phyloP scores from a whole-genome alignment of 2,329 filamentous ascomycete genomes.

The Lachnellula cervina region DNA sequence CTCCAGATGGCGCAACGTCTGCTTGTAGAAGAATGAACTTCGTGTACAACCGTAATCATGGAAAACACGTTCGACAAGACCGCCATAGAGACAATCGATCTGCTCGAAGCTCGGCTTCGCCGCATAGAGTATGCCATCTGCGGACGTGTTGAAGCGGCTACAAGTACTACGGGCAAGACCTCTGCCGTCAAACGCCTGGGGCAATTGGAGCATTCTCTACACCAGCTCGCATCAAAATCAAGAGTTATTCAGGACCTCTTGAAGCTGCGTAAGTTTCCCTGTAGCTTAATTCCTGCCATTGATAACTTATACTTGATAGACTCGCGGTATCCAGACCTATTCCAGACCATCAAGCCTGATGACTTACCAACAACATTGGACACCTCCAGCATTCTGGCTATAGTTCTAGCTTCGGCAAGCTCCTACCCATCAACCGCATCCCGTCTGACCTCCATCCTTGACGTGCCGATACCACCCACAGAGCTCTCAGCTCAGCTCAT shows the following conservation, averaged over 20 bases:
- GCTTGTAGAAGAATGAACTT: background rate
- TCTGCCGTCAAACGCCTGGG: conserved; percentile 15
- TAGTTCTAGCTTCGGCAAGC: conserved; percentile 31
- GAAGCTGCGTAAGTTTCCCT: conserved; percentile 25
- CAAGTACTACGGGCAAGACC: conserved; percentile 1
- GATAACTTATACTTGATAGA: conserved; percentile 21
- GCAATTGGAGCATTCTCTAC: conserved; percentile 20
- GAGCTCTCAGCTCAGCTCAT: conserved; percentile 31
- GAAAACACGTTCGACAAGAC: conserved; percentile 30
- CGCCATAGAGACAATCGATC: conserved; percentile 29
- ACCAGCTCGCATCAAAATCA: conserved; percentile 23
- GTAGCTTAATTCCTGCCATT: background rate
- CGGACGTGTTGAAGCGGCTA: conserved; percentile 16
- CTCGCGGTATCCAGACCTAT: conserved; percentile 31
- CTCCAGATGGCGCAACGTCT: background rate
- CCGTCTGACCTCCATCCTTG: conserved; percentile 29
- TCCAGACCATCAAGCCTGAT: conserved; percentile 25
- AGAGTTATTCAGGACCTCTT: conserved; percentile 30
- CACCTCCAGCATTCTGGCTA: conserved; percentile 23
- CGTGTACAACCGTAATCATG: conserved; percentile 12
- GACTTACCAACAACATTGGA: conserved; percentile 28
- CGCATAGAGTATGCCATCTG: conserved; percentile 30
- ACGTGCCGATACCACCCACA: conserved; percentile 29
- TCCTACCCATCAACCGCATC: conserved; percentile 32
- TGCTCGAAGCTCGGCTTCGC: conserved; percentile 28